Conservation (phyloP, 2,329 filamentous ascomycete species). For the Colletotrichum filicis region DNA sequence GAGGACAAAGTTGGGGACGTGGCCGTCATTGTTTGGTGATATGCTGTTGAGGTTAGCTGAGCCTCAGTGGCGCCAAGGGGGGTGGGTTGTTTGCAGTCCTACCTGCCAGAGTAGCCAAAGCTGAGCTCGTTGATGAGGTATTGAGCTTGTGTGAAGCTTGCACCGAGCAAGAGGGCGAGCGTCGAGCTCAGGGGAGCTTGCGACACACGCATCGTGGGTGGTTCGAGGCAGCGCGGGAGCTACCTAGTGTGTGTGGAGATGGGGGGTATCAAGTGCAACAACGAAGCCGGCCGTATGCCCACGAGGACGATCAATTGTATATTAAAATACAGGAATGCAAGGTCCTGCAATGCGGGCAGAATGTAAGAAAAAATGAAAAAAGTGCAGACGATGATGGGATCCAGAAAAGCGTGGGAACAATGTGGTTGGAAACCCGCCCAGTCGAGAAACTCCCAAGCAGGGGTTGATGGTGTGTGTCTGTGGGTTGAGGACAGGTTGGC, state of each 20-base stretch:
- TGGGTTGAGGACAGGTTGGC: conserved; percentile 44
- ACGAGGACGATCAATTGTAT: conserved; percentile 29
- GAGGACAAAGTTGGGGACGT: conserved; percentile 65
- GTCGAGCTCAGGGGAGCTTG: conserved; percentile 42
- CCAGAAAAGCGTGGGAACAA: conserved; percentile 25
- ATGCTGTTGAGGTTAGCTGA: conserved; percentile 27
- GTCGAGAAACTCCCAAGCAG: conserved; percentile 25
- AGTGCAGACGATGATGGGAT: conserved; percentile 20
- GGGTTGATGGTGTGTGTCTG: conserved; percentile 25
- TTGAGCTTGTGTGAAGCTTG: conserved; percentile 67
- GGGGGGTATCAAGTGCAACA: conserved; percentile 26
- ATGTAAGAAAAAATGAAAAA: conserved; percentile 16
- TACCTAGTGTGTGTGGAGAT: conserved; percentile 1
- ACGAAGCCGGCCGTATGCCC: conserved; percentile 30
- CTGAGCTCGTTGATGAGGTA: conserved; percentile 78
- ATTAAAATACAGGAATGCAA: conserved; percentile 29
- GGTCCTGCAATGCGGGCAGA: conserved; percentile 27
- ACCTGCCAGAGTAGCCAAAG: conserved; percentile 79
- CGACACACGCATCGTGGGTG: conserved; percentile 55
- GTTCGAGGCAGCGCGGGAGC: conserved; percentile 15
- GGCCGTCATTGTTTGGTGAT: conserved; percentile 32
- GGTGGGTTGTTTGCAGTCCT: conserved; percentile 37
- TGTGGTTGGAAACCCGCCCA: conserved; percentile 33
- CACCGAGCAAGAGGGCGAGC: conserved; percentile 55
- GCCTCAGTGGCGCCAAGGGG: background rate